Evolutionary conservation across 2,329 filamentous ascomycete species (phyloP).

Genomic region (Lachnellula occidentalis): DNA sequence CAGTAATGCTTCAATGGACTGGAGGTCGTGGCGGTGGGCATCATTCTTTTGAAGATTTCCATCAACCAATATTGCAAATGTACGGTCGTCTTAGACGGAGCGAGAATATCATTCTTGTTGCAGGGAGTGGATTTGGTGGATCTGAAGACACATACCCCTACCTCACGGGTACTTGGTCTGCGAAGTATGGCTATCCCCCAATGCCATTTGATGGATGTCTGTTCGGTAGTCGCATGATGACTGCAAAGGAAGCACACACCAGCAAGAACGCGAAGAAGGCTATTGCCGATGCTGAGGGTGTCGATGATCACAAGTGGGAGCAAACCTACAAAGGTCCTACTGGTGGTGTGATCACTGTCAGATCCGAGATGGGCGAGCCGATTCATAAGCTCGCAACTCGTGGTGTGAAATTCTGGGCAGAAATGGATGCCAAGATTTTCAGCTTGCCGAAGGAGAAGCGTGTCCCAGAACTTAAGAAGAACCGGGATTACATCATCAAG

Average conservation of each 20-base stretch:
- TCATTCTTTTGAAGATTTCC: slow-evolving; percentile 94
- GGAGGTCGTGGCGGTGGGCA: slow-evolving; percentile 90
- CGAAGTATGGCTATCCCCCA: slow-evolving; percentile 75
- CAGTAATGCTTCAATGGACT: slow-evolving; percentile 92
- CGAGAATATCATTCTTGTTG: slow-evolving; percentile 82
- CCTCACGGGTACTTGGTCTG: slow-evolving; percentile 84
- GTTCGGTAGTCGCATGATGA: slow-evolving; percentile 92
- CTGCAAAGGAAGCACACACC: slow-evolving; percentile 85
- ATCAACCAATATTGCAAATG: slow-evolving; percentile 85
- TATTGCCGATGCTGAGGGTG: slow-evolving; percentile 77
- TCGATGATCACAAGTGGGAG: slow-evolving; percentile 82
- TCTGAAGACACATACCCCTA: slow-evolving; percentile 90
- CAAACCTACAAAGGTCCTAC: slow-evolving; percentile 87
- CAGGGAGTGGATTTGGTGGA: slow-evolving; percentile 87
- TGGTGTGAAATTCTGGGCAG: slow-evolving; percentile 93
- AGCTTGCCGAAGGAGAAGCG: slow-evolving; percentile 87
- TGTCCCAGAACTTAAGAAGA: slow-evolving; percentile 79
- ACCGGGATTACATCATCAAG: slow-evolving; percentile 86
- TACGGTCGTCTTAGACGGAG: slow-evolving; percentile 82
- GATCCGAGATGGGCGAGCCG: slow-evolving; percentile 98
- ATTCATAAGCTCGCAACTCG: slow-evolving; percentile 98
- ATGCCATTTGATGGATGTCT: slow-evolving; percentile 94
- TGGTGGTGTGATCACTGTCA: slow-evolving; percentile 91
- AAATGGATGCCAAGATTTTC: slow-evolving; percentile 99
- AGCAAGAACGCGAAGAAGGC: slow-evolving; percentile 84